These are phyloP conservation scores for Hura crepitans DNA, from an alignment of 441 rosid genomes.

Conservation along the genomic window DNA sequence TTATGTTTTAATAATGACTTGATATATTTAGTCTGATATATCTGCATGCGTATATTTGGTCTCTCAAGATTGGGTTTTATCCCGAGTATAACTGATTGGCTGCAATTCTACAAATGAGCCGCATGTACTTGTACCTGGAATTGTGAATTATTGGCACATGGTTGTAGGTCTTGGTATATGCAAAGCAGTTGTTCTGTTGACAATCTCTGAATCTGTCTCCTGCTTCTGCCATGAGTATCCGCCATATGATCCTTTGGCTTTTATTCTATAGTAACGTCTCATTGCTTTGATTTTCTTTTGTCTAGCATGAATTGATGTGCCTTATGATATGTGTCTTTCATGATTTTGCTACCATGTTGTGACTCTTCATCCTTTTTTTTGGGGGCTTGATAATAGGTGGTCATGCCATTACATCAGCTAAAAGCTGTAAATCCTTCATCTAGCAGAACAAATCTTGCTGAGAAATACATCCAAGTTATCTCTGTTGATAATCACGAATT, in stretches of 20 bases:
- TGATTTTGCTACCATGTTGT: constrained; percentile 1
- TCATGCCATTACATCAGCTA: constrained; percentile 79
- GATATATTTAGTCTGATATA: neutral
- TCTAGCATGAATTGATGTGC: neutral
- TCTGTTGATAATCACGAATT: constrained; percentile 83
- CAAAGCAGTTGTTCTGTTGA: neutral
- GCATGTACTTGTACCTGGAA: neutral
- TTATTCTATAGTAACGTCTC: neutral
- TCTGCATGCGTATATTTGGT: no score
- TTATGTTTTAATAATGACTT: neutral
- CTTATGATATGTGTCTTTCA: neutral
- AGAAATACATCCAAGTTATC: constrained; percentile 76
- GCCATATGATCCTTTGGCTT: neutral
- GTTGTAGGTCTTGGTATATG: no score
- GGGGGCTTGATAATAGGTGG: constrained; percentile 49
- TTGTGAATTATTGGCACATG: neutral
- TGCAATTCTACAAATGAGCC: neutral
- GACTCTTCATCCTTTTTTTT: constrained; percentile 7
- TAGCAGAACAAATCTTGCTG: constrained; percentile 59
- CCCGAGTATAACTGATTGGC: no score
- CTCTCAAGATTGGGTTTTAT: neutral
- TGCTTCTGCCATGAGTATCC: neutral
- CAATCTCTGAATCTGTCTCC: neutral
- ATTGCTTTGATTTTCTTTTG: neutral
- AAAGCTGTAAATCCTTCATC: constrained; percentile 70